Base-by-base conservation (phyloP, 768 basidiomycete species). In the Xerocomus brunneocitrinus region DNA sequence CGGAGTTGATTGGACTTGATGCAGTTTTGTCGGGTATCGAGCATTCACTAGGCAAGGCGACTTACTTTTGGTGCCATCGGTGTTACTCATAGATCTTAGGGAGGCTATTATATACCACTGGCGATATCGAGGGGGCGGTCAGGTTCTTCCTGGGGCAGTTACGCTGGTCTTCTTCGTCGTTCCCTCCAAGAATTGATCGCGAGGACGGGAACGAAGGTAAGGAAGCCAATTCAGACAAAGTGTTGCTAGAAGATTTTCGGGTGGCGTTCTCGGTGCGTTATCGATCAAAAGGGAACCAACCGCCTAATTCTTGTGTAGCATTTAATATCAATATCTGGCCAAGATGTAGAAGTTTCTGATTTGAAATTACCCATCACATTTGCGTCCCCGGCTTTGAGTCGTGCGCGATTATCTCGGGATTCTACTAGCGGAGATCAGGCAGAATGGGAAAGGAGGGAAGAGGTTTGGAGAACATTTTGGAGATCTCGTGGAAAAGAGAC, bases 81-180 rank as follows among this genome's bases (percentile, higher is more conserved):
- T 50, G 53, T 47, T 45, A 50, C 55, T 24, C n/a, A 41, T 46
- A 49, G 32, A 30, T 50, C 51, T 30, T 49, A 91, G 95, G 91
- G 32, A 79, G 95, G 38, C 71, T 98, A 56, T 73, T 93, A 36
- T 98, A 97, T 67, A 92, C 91, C 1, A 87, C 89, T n/a, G 94
- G 95, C 10, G 84, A 95, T 62, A 79, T 87, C 27, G 76, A 77
- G 43, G 81, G 79, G 7, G 93, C 95, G 8, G 84, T 95, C 27
- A 73, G 76, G 40, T 79, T 88, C 53, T 98, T 98, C 66, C 67
- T 95, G 19, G 77, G 80, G 1, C 73, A 95, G 14, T 74, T 98
- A 22, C 76, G 76, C 51, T 79, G 80, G 49, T 73, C 79, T 3
- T 61, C 55, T 10, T 55, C 50, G 10, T 57, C 58, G 19, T 58